Percentiles rank a stretch among this genome's conserved stretches.
Conservation (phyloP, 176 grass and related monocot species). For the Hyparrhenia diplandra region DNA sequence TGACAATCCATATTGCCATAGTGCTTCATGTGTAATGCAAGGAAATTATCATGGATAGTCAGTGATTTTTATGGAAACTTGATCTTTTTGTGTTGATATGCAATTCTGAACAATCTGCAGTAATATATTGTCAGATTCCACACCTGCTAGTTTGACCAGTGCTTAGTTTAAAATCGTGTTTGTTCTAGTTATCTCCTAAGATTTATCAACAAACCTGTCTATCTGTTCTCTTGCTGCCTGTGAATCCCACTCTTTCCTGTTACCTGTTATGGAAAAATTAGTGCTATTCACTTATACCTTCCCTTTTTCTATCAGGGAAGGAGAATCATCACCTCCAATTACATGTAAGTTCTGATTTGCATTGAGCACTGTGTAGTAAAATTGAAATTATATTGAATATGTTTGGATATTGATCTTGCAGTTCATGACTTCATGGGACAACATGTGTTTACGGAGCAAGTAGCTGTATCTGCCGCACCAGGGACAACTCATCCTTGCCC, state of each 20-base stretch:
- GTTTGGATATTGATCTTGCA: constrained; percentile 34
- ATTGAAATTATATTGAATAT: background rate
- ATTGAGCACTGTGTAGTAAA: background rate
- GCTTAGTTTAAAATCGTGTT: background rate
- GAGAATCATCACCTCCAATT: constrained; percentile 66
- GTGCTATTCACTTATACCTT: constrained; percentile 13
- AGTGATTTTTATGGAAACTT: background rate
- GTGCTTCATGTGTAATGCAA: background rate
- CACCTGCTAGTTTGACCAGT: background rate
- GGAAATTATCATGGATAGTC: background rate
- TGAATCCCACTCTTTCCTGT: background rate
- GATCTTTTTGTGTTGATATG: background rate
- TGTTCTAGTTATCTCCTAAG: constrained; percentile 12
- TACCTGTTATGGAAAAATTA: background rate
- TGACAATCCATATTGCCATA: constrained; percentile 2
- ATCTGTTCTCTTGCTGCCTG: background rate
- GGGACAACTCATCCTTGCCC: constrained; percentile 55
- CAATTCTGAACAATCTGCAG: background rate
- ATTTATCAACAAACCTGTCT: background rate
- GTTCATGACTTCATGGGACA: constrained; percentile 72
- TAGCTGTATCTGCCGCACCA: constrained; percentile 45
- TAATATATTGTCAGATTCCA: background rate
- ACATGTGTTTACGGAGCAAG: constrained; percentile 46
- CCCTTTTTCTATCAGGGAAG: constrained; percentile 45
- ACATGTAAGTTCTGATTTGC: constrained; percentile 59